Percentiles rank a stretch among this genome's conserved stretches.
Evolutionary conservation across 1,284 basidiomycete genomes (phyloP).

Genomic region (Sparassis latifolia): DNA sequence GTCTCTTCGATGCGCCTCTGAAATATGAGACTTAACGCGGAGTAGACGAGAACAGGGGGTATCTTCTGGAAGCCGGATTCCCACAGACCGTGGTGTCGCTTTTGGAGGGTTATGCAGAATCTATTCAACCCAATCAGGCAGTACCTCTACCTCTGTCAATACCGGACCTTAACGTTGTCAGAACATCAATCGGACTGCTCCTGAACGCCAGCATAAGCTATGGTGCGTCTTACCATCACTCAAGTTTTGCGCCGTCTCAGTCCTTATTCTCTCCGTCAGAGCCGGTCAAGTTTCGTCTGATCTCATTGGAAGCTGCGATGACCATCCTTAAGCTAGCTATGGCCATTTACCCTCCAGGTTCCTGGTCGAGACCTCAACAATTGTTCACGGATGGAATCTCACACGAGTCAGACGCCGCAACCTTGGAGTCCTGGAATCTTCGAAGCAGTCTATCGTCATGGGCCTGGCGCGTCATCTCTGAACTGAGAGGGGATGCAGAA

Average conservation of each 20-base stretch:
- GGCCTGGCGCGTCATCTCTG: slow-evolving; percentile 62
- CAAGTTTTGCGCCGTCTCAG: not conserved
- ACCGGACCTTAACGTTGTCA: slow-evolving; percentile 64
- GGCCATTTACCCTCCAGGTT: slow-evolving; percentile 63
- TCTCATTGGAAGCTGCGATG: slow-evolving; percentile 56
- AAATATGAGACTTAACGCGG: not conserved
- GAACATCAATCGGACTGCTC: slow-evolving; percentile 74
- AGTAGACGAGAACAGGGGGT: slow-evolving; percentile 59
- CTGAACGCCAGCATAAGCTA: slow-evolving; percentile 77
- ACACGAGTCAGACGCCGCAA: slow-evolving; percentile 18
- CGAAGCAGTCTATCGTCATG: slow-evolving; percentile 63
- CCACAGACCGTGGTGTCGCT: slow-evolving; percentile 60
- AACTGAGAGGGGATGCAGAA: slow-evolving; percentile 21
- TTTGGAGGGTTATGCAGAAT: slow-evolving; percentile 63
- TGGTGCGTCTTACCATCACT: slow-evolving; percentile 37
- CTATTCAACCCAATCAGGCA: slow-evolving; percentile 34
- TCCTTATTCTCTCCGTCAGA: slow-evolving; percentile 36
- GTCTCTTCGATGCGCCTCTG: not conserved
- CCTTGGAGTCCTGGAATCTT: slow-evolving; percentile 56
- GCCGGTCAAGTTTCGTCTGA: slow-evolving; percentile 60
- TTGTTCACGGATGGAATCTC: slow-evolving; percentile 5
- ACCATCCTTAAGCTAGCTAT: slow-evolving; percentile 63
- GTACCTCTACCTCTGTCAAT: slow-evolving; percentile 46
- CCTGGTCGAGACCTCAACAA: slow-evolving; percentile 40
- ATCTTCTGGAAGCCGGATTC: slow-evolving; percentile 61